Evolutionary conservation across 352 stramenopile species (phyloP), one percentile per base, ranked within the genome.

Genomic region (Elongisporangium senticosum): DNA sequence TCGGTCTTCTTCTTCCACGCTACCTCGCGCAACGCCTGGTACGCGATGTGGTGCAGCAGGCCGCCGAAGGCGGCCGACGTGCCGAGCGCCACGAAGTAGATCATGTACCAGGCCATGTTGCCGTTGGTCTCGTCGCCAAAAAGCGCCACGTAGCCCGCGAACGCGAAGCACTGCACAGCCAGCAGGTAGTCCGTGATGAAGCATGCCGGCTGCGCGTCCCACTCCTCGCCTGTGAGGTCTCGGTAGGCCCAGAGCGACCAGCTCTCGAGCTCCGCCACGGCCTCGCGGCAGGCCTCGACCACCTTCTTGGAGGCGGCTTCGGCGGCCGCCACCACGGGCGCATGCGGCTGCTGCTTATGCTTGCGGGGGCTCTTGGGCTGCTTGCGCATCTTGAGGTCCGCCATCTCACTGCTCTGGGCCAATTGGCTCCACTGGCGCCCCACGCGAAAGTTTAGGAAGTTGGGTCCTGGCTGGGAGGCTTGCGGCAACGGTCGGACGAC

Each of bases 181-280:
- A 95, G 71, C 33, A 93, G 51, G 65, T 95, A 95, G 71, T 95
- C 86, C 2, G 86, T 95, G 67, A 95, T 91, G 62, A 93, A 92
- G 68, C 83, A 93, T 55, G 86, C 86, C 5, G 86, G 86, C 64
- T 95, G 86, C 51, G 82, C 85, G 57, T 93, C 83, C 86, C 86
- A 95, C 55, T 90, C 78, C 63, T 95, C 86, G 24, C 86, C 86
- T 24, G 72, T 75, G n/a, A 68, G 64, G 57, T 88, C 82, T 24
- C 77, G 72, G 61, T 93, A 93, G 40, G 79, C 81, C 80, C 80
- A 93, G 55, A 90, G 73, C 55, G 80, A 87, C 79, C 79, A 89
- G 59, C 74, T 87, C 69, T 91, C 83, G 53, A 89, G 67, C 63
- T 90, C 79, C 49, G 72, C 66, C 51, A 91, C 75, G 37, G 83